phyloP scores from a whole-genome alignment of 2,329 filamentous ascomycete genomes.

The Clarireedia hainanense region DNA sequence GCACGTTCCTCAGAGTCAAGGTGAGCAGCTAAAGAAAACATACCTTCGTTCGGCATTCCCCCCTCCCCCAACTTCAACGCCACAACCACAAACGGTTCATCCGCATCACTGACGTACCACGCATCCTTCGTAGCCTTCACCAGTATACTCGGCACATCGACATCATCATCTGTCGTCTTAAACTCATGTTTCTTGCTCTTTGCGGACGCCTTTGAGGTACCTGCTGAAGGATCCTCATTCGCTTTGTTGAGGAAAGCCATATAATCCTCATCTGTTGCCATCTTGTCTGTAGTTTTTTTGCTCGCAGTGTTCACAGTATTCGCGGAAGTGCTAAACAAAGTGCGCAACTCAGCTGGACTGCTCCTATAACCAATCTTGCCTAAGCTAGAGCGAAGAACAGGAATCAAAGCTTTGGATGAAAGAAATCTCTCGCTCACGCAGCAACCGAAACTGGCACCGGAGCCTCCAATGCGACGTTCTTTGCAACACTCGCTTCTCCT shows the following conservation, averaged over 20 bases:
- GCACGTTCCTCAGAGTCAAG: background rate
- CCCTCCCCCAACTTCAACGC: constrained; percentile 52
- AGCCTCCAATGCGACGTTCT: background rate
- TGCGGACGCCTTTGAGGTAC: constrained; percentile 32
- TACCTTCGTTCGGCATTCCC: constrained; percentile 54
- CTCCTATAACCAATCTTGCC: background rate
- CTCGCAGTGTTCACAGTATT: background rate
- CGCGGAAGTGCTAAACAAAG: constrained; percentile 9
- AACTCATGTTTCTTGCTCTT: constrained; percentile 32
- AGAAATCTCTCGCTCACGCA: background rate
- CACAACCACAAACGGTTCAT: constrained; percentile 78
- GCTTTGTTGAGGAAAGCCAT: constrained; percentile 80
- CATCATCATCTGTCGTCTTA: constrained; percentile 45
- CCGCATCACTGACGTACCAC: constrained; percentile 73
- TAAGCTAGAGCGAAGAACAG: background rate
- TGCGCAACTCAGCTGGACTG: constrained; percentile 8
- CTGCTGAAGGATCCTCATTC: constrained; percentile 67
- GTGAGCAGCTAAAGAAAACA: constrained; percentile 24
- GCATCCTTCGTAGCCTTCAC: constrained; percentile 44
- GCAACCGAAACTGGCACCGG: background rate
- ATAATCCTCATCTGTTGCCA: constrained; percentile 78
- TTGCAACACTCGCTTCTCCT: background rate
- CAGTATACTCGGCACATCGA: constrained; percentile 53
- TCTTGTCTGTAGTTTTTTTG: constrained; percentile 28
- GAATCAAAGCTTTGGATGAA: background rate